Base-by-base conservation (phyloP, 805 yeast species). In the Candida qinlingensis region DNA sequence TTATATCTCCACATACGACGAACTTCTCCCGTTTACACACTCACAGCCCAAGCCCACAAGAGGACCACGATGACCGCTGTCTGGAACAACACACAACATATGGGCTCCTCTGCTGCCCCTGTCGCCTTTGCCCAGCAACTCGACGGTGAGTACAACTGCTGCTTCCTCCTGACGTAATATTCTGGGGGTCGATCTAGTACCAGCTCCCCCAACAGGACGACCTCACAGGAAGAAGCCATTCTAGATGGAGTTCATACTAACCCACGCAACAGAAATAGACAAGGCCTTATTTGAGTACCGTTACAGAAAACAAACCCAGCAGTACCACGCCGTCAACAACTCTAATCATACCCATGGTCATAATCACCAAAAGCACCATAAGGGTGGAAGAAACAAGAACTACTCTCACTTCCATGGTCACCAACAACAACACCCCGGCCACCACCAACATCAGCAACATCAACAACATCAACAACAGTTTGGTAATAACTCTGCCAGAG, bases 211-310 rank as follows among this genome's bases (percentile, higher is more conserved):
- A 3, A 6, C 13, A 8, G 7, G 29, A 11, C 13, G 31, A 7
- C 13, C 6, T 26, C 41, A 13, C 31, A 26, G 11, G 34, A 31
- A 8, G 11, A 8, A 31, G 11, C 34, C 34, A 31, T 31, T 31
- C 11, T 8, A 8, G 34, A 31, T 2, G 34, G 11, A 31, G 8
- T 7, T 3, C 30, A 26, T 46, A 53, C 54, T 48, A 52, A 47
- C 53, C 19, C 1, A 7, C n/a, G 3, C 11, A 6, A 4, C 37
- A 58, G 62, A 54, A 30, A 49, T 59, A 28, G 61, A 59, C 34
- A 59, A 46, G 47, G 63, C 60, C 8, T 45, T 59, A 42, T 55
- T 59, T 33, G 61, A 59, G 37, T 52, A 50, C 42, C 57, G 60
- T 29, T 54, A 57, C 46, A 56, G 53, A 46, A 53, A 49, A 45